Evolutionary conservation across 2,329 filamentous ascomycete species (phyloP).

Genomic region (Trichoderma sp.): DNA sequence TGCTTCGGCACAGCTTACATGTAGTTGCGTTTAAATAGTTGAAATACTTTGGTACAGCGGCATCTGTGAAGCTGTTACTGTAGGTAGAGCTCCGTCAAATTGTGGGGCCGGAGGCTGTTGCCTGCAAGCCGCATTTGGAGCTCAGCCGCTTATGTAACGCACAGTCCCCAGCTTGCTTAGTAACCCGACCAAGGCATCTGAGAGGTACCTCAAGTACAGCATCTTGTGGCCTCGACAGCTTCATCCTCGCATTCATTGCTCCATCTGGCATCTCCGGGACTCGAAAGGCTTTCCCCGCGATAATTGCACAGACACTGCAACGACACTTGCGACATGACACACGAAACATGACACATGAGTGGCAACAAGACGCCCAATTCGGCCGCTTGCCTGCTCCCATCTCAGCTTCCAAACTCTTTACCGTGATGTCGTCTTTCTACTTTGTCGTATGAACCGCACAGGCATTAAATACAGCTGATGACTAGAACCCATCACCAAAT

Average conservation of each 20-base stretch:
- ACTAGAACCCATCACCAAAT: too few species aligned
- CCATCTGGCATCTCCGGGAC: neutral
- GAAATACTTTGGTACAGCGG: too few species aligned
- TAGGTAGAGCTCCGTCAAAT: neutral
- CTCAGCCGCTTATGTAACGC: neutral
- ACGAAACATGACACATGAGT: neutral
- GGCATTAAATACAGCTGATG: too few species aligned
- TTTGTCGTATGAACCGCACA: neutral
- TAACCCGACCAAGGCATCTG: neutral
- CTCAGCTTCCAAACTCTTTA: neutral
- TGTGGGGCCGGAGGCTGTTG: neutral
- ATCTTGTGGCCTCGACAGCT: neutral
- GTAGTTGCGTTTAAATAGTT: neutral
- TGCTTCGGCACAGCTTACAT: neutral
- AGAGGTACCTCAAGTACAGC: neutral
- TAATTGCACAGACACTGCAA: neutral
- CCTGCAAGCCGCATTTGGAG: constrained; percentile 1
- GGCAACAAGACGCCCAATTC: neutral
- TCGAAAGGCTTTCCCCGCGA: neutral
- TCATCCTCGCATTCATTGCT: neutral
- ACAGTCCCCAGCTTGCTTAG: neutral
- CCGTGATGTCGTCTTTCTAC: neutral
- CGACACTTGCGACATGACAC: neutral
- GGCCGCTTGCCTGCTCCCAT: neutral
- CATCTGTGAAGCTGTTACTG: neutral